Percentiles rank a stretch among this genome's conserved stretches.
phyloP scores from a whole-genome alignment of 2,329 filamentous ascomycete species.

The Daldinia sp. region DNA sequence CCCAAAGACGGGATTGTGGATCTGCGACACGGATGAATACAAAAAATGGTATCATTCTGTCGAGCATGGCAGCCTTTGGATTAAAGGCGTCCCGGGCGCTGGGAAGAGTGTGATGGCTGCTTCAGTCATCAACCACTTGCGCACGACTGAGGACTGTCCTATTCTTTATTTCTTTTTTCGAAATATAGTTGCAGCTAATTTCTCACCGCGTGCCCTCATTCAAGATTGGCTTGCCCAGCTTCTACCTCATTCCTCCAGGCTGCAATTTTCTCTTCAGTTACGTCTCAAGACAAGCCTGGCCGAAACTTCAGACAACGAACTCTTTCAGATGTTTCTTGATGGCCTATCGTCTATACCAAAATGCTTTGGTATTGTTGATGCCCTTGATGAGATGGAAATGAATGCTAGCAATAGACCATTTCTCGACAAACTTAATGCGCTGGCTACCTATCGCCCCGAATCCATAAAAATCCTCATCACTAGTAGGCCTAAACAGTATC shows the following conservation, averaged over 20 bases:
- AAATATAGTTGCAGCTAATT: not conserved
- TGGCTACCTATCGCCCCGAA: not conserved
- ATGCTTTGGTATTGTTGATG: not conserved
- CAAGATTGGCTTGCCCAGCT: slow-evolving; percentile 1
- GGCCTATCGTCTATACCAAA: not conserved
- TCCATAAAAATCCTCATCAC: not conserved
- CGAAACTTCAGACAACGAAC: not conserved
- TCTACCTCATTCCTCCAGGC: not conserved
- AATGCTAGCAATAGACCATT: not conserved
- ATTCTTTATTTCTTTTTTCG: not conserved
- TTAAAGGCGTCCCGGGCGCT: not conserved
- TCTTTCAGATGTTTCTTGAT: not conserved
- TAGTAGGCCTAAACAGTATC: not conserved
- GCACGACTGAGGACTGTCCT: not conserved
- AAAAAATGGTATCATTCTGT: not conserved
- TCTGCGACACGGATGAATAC: not conserved
- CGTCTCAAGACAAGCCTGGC: not conserved
- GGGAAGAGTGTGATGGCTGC: not conserved
- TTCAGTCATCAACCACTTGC: not conserved
- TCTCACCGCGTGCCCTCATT: not conserved
- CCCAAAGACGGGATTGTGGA: not conserved
- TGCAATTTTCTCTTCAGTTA: not conserved
- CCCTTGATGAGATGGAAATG: not conserved
- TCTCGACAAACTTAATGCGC: not conserved
- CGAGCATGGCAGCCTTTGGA: not conserved